Conservation (phyloP, 352 stramenopile genomes). For the Blastocystis sp. region DNA sequence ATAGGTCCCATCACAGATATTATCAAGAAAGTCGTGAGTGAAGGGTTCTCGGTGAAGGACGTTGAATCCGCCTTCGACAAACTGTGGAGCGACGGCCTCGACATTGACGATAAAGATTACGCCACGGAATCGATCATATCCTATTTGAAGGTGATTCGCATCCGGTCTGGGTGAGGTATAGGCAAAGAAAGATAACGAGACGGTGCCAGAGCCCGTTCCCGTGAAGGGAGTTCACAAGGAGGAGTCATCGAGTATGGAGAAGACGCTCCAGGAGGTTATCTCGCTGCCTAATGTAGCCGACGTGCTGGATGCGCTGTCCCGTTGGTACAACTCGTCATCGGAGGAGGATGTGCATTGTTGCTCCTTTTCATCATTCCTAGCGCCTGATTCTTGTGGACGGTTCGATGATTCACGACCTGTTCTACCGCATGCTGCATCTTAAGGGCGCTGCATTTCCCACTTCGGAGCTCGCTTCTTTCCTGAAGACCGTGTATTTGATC, state of each 20-base stretch:
- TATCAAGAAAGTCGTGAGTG: neutral
- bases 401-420: conserved; percentile 28
- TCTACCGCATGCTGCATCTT: conserved; percentile 4
- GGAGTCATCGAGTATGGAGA: neutral
- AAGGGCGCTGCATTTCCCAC: neutral
- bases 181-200: neutral
- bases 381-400: conserved; percentile 11
- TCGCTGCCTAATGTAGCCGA: conserved; percentile 8
- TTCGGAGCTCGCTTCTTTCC: neutral
- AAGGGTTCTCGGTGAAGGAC: conserved; percentile 49
- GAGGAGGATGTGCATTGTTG: conserved; percentile 1
- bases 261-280: conserved; percentile 15
- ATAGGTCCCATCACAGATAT: conserved; percentile 28
- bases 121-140: neutral
- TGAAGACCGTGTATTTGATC: neutral
- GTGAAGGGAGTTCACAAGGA: conserved; percentile 2
- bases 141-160: conserved; percentile 5
- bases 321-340: conserved; percentile 54
- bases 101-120: conserved; percentile 31
- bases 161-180: neutral
- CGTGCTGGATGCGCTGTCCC: conserved; percentile 12
- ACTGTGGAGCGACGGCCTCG: conserved; percentile 14
- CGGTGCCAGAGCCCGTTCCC: neutral
- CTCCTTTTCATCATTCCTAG: neutral
- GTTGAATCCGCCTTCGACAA: conserved; percentile 30